Conservation (phyloP, 192 early-diverging fungal species). For the Coemansia sp. region DNA sequence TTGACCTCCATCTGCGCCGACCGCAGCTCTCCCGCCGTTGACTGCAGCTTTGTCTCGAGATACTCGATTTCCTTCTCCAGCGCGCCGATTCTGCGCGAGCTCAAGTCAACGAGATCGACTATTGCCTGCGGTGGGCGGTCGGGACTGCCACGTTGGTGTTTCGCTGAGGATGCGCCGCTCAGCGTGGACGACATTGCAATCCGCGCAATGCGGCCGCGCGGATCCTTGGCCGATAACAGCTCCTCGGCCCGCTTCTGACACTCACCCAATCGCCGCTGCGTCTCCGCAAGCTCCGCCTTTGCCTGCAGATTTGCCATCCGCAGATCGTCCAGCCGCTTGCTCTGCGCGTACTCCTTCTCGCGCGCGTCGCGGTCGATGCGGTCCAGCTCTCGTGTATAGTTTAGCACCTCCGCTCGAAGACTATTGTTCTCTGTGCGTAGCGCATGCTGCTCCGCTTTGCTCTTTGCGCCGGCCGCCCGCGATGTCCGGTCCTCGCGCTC, state of each 20-base stretch:
- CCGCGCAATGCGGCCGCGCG: constrained; percentile 28
- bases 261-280: constrained; percentile 22
- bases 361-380: constrained; percentile 27
- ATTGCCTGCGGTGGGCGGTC: constrained; percentile 19
- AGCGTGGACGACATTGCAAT: constrained; percentile 11
- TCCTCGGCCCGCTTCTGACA: constrained; percentile 25
- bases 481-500: constrained; percentile 45
- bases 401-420: constrained; percentile 40
- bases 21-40: constrained; percentile 16
- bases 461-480: constrained; percentile 15
- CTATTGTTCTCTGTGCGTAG: constrained; percentile 51
- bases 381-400: constrained; percentile 35
- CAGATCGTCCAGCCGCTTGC: constrained; percentile 31
- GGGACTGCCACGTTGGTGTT: neutral
- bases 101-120: constrained; percentile 46
- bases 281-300: constrained; percentile 32
- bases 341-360: constrained; percentile 17
- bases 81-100: constrained; percentile 34
- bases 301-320: constrained; percentile 33
- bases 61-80: constrained; percentile 44
- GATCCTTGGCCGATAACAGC: constrained; percentile 19
- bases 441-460: constrained; percentile 24
- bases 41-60: constrained; percentile 29
- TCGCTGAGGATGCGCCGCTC: neutral
- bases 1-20: constrained; percentile 36